Evolutionary conservation across 2,329 filamentous ascomycete genomes (phyloP), one percentile per base, ranked within the genome.

Genomic region (Aotearoamyces nothofagi): DNA sequence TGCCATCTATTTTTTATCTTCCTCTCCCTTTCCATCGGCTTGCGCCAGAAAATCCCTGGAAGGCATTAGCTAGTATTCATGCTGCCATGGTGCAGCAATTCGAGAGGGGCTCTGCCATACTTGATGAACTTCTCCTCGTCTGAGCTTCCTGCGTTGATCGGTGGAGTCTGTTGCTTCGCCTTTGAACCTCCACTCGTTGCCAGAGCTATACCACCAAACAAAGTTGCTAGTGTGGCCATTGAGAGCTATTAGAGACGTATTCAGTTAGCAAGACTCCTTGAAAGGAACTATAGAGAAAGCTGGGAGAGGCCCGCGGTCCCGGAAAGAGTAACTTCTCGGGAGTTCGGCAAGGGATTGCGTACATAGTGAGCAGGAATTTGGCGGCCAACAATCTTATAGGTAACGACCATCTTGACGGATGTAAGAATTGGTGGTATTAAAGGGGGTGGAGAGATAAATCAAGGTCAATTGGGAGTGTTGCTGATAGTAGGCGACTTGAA

Each of bases 121-220:
- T 49, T 47, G 33, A 51, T 49, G 34, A 49, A 51, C 29, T 33
- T 48, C 41, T 50, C 47, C 43, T 51, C 46, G 19, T 50, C 47
- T 12, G 44, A 40, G 30, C 46, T 49, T 31, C 33, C 27, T n/a
- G 47, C 47, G 32, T 51, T 50, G 34, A 51, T 44, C 10, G 47
- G 46, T 38, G 47, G 47, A 36, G 34, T 38, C 31, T 46, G 38
- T 9, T 39, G 14, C 31, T 42, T 42, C 38, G 45, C 40, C 27
- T 33, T 39, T n/a, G 15, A 19, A 26, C 39, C 38, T 27, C 46
- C 46, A 33, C 44, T 37, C 24, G 35, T 39, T 12, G 38, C 34
- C 15, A 38, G 15, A 15, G 26, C 26, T 13, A 28, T 28, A 11
- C 38, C 11, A 24, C 37, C 39, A 12, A 49, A 24, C n/a, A 30